Percentiles rank a stretch among this genome's conserved stretches.
Conservation (phyloP, 2,329 filamentous ascomycete genomes). For the Mycosphaerella arachidis region DNA sequence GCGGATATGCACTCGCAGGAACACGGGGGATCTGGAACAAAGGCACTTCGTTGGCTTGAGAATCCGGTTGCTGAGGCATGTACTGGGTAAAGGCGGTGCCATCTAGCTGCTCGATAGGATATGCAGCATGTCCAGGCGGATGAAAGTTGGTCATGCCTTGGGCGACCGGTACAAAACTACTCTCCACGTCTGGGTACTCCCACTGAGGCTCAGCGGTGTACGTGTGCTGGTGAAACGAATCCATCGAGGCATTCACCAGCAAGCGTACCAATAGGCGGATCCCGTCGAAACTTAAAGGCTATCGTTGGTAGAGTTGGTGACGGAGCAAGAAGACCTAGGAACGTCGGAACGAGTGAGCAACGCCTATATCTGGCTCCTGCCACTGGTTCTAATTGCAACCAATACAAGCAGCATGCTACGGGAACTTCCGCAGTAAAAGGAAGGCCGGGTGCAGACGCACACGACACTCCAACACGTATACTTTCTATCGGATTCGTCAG, state of each 20-base stretch:
- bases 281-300: background rate
- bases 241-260: background rate
- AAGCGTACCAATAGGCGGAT: background rate
- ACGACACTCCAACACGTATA: background rate
- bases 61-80: background rate
- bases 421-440: background rate
- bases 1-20: background rate
- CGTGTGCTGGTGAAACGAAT: background rate
- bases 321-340: background rate
- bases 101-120: background rate
- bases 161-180: background rate
- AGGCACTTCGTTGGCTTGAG: background rate
- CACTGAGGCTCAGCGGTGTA: background rate
- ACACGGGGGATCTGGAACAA: background rate
- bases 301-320: slow-evolving; percentile 1
- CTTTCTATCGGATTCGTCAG: background rate
- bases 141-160: background rate
- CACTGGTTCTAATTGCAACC: background rate
- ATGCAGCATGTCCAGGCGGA: background rate
- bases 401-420: background rate
- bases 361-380: background rate
- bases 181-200: background rate
- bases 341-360: background rate
- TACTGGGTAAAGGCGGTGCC: background rate
- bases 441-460: background rate